Base-by-base conservation (phyloP, 2,329 filamentous ascomycete species). In the Septoria linicola region DNA sequence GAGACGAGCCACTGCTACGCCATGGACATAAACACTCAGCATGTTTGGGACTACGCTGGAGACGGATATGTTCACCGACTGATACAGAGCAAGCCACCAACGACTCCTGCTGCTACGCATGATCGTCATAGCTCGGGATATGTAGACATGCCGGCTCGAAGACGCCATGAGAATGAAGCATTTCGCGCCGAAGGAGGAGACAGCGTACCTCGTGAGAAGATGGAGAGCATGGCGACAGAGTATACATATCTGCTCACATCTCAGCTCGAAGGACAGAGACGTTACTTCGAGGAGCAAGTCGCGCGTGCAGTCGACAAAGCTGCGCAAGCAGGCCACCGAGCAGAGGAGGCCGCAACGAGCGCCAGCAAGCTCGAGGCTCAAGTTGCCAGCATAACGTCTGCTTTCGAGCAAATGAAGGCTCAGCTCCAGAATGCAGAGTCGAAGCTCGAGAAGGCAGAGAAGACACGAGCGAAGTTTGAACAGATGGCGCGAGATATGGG, bases 1-100 rank as follows among this genome's bases (percentile, higher is more conserved):
- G 81, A 88, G 49, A 95, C 89, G 2, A 83, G 84, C 3, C 93
- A 99, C 70, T 88, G 87, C 57, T 99, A 96, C 67, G 87, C 90
- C 20, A 87, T 99, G 68, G 93, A 99, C 68, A 82, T 97, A 31
- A 84, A 87, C 55, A 95, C 90, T 0, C 92, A 99, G 68, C 87
- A 96, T 62, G 91, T 99, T 1, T 99, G 93, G 93, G 93, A 99
- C 70, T 99, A 99, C 59, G 89, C 88, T 0, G 90, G 89, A 3
- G 93, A 99, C 66, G 88, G 87, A 65, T 99, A 96, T 78, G 93
- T 97, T 41, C 93, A 99, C 70, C 85, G 93, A 8, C 82, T 97
- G 44, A 95, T 99, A 49, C 87, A 95, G 59, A 89, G 90, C 66
- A 96, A 96, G 73, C 85, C 89, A 8, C 96, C 68, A 8, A 45